phyloP scores from a whole-genome alignment of 2,329 filamentous ascomycete genomes.

The Paracorniculantispora psalliotae region DNA sequence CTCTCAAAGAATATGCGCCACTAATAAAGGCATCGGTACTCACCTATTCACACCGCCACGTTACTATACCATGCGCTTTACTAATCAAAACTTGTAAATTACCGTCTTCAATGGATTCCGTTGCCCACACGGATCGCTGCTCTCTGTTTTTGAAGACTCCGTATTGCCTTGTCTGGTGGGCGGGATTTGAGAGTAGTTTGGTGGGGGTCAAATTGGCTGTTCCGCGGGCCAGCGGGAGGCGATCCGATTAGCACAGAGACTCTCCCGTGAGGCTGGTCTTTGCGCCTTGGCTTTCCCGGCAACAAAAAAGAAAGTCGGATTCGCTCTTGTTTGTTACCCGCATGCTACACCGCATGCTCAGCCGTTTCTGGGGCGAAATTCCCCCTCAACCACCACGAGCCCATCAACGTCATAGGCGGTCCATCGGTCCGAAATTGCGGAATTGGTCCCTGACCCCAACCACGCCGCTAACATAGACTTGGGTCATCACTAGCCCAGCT shows the following conservation, averaged over 20 bases:
- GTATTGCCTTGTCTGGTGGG: neutral
- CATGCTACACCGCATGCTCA: constrained; percentile 2
- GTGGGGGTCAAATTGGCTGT: constrained; percentile 13
- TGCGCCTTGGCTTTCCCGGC: neutral
- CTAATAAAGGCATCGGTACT: neutral
- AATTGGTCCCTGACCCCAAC: neutral
- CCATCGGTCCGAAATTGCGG: constrained; percentile 14
- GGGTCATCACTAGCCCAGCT: neutral
- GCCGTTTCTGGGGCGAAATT: neutral
- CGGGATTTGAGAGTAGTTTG: neutral
- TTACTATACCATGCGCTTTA: neutral
- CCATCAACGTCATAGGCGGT: constrained; percentile 7
- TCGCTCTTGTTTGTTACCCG: neutral
- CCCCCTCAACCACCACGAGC: neutral
- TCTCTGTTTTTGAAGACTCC: neutral
- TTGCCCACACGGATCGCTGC: neutral
- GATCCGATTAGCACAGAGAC: constrained; percentile 11
- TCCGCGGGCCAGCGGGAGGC: constrained; percentile 4
- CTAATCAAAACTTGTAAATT: neutral
- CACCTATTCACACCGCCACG: neutral
- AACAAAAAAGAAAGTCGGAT: neutral
- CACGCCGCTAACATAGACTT: neutral
- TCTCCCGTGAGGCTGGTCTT: neutral
- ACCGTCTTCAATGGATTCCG: no score
- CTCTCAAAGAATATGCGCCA: no score